Conservation (phyloP, 495 filamentous ascomycete species). For the Choiromyces venosus region DNA sequence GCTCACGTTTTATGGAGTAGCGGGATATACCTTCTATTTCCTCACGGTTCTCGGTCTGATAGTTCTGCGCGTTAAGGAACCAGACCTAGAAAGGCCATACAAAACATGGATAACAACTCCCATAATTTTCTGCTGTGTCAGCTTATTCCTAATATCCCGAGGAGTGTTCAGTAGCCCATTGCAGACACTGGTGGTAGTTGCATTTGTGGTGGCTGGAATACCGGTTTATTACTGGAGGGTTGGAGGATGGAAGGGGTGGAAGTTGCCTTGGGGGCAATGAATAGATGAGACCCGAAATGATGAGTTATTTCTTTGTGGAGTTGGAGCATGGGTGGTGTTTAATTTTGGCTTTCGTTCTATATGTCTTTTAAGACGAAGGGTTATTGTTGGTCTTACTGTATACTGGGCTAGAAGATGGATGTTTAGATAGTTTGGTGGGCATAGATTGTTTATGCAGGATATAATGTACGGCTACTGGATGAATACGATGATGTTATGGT, state of each 20-base stretch:
- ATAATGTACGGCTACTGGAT: not conserved
- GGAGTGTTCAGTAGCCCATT: conserved; percentile 84
- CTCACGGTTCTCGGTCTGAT: conserved; percentile 89
- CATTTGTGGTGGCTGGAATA: conserved; percentile 74
- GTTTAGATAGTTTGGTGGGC: not conserved
- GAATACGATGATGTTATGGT: not conserved
- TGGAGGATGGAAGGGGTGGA: conserved; percentile 45
- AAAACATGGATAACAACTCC: conserved; percentile 93
- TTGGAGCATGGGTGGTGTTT: not conserved
- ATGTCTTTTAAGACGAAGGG: not conserved
- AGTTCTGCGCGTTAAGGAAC: conserved; percentile 81
- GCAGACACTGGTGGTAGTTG: conserved; percentile 79
- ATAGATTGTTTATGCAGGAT: not conserved
- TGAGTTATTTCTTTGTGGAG: not conserved
- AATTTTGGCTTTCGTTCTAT: not conserved
- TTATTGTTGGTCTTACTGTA: not conserved
- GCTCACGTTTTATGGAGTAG: conserved; percentile 93
- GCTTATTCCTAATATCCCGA: conserved; percentile 79
- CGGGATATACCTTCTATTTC: conserved; percentile 96
- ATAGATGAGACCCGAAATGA: not conserved
- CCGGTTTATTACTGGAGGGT: conserved; percentile 87
- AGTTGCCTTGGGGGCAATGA: conserved; percentile 1
- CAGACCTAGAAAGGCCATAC: conserved; percentile 81
- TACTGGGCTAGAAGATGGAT: not conserved
- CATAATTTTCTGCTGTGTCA: conserved; percentile 97